A percentile compares a stretch with the other conserved stretches of the same genome.
Evolutionary conservation across 352 stramenopile species (phyloP).

Genomic region (Pythium brachiatum): DNA sequence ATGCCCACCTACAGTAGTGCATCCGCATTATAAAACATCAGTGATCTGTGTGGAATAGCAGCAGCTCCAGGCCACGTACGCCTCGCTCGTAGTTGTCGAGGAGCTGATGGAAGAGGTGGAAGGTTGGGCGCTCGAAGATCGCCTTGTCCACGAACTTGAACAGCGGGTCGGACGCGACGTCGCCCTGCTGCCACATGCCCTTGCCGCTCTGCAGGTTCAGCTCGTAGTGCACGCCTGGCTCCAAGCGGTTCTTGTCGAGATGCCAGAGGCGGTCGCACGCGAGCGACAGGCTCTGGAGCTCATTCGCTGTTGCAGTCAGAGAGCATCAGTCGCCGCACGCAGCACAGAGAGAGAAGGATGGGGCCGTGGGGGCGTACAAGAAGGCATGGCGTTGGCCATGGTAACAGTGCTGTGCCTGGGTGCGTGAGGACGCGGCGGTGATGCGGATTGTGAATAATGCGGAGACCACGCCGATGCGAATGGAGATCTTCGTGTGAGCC

Average conservation of each 20-base stretch:
- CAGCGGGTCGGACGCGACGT: conserved; percentile 86
- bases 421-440: neutral
- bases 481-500: conserved; percentile 6
- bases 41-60: neutral
- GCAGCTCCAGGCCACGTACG: conserved; percentile 28
- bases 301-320: conserved; percentile 45
- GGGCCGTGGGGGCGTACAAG: conserved; percentile 44
- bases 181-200: conserved; percentile 83
- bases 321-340: neutral
- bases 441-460: neutral
- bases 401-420: neutral
- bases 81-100: conserved; percentile 89
- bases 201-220: conserved; percentile 94
- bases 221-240: conserved; percentile 88
- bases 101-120: conserved; percentile 86
- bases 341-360: neutral
- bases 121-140: conserved; percentile 90
- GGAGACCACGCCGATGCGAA: neutral
- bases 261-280: conserved; percentile 91
- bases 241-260: conserved; percentile 89
- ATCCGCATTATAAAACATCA: neutral
- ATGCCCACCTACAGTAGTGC: conserved; percentile 60
- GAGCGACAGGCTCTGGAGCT: conserved; percentile 49
- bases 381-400: conserved; percentile 48
- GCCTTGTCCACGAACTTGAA: conserved; percentile 88